phyloP scores from a whole-genome alignment of 352 stramenopile species.

The Phytophthora hibernalis region DNA sequence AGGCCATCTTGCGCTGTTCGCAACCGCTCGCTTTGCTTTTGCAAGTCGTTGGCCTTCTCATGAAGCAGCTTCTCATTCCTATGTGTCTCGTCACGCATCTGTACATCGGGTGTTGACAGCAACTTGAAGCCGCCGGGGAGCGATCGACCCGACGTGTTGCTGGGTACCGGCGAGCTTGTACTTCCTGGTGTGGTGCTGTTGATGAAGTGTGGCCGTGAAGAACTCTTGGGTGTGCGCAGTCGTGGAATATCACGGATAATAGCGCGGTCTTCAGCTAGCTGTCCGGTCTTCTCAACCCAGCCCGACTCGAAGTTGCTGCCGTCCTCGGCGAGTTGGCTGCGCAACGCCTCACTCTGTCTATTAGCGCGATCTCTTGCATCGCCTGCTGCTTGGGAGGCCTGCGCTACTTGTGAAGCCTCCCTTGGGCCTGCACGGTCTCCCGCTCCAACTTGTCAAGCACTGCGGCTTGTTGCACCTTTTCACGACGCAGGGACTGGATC shows the following conservation, averaged over 20 bases:
- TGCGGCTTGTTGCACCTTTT: conserved; percentile 81
- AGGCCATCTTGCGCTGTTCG: conserved; percentile 83
- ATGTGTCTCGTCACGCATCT: conserved; percentile 77
- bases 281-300: conserved; percentile 83
- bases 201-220: conserved; percentile 48
- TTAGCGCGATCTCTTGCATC: conserved; percentile 88
- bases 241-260: conserved; percentile 80
- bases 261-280: conserved; percentile 87
- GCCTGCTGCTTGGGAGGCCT: conserved; percentile 81
- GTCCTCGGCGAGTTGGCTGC: conserved; percentile 81
- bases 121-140: conserved; percentile 56
- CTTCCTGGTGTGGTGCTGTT: conserved; percentile 27
- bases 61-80: conserved; percentile 81
- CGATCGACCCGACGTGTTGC: conserved; percentile 22
- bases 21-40: conserved; percentile 73
- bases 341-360: conserved; percentile 78
- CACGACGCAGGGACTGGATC: conserved; percentile 78
- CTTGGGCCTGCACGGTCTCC: conserved; percentile 87
- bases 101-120: conserved; percentile 70
- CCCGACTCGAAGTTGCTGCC: conserved; percentile 85
- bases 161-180: conserved; percentile 14
- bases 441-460: conserved; percentile 83
- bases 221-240: conserved; percentile 67
- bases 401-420: conserved; percentile 80
- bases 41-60: conserved; percentile 80